phyloP scores from a whole-genome alignment of 164 flowering plant genomes.

The Buxus sempervirens region DNA sequence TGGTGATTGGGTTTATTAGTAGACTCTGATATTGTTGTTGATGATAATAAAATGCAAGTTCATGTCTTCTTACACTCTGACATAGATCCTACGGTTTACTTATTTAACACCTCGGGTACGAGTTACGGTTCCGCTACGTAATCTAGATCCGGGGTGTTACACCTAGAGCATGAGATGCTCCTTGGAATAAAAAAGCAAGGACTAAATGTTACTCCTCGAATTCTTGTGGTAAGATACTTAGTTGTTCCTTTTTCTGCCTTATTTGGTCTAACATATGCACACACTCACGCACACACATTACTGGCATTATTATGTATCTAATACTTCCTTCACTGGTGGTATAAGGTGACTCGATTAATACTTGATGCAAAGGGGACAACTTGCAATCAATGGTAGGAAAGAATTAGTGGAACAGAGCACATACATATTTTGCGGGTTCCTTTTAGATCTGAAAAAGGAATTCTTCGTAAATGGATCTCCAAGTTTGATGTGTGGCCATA shows the following conservation, averaged over 20 bases:
- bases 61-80: no score
- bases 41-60: no score
- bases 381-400: slow-evolving; percentile 75
- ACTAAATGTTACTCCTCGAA: slow-evolving; percentile 60
- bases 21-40: no score
- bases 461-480: slow-evolving; percentile 77
- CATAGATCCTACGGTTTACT: no score
- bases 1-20: no score
- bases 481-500: slow-evolving; percentile 89
- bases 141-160: no score
- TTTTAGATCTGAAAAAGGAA: slow-evolving; percentile 66
- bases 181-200: slow-evolving; percentile 74
- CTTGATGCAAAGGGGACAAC: slow-evolving; percentile 84
- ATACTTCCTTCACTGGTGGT: neutral
- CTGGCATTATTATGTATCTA: neutral
- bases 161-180: slow-evolving; percentile 75
- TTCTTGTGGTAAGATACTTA: slow-evolving; percentile 50
- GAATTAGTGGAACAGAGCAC: slow-evolving; percentile 65
- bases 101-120: no score
- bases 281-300: neutral
- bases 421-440: slow-evolving; percentile 69
- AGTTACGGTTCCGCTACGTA: no score
- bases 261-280: no score
- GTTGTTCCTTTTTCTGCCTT: neutral
- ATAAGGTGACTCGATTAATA: slow-evolving; percentile 65